Evolutionary conservation across 495 filamentous ascomycete species (phyloP), one percentile per base, ranked within the genome.

Genomic region (Lineolata rhizophorae): DNA sequence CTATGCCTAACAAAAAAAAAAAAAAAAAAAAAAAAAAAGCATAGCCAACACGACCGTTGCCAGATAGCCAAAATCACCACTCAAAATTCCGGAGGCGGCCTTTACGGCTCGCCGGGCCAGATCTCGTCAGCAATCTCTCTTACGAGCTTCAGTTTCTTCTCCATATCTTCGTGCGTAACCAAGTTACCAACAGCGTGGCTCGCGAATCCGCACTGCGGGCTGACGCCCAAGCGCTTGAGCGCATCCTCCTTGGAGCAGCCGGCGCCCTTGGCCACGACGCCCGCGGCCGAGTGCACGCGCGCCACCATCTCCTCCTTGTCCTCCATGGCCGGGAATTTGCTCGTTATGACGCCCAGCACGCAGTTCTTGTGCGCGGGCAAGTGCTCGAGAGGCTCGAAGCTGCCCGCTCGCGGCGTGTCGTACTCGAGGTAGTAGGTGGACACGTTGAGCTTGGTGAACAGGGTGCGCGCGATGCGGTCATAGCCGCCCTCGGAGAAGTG

Each of bases 371-470:
- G 51, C 50, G 61, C 60, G 25, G 70, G 70, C 27, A 76, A 54
- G 40, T 58, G 56, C 28, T 59, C 56, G 30, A 74, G 55, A n/a
- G 70, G 70, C 42, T 68, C 62, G 48, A 74, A 76, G 21, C 67
- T 65, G 22, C 70, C 70, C 1, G 68, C 69, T 4, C 70, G 65
- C 30, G 62, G 60, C 19, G 71, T 72, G 46, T 76, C 70, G 42
- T 66, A 76, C 52, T 76, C 70, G 37, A 76, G 61, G 47, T 74
- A 74, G 53, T 69, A 76, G 1, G 67, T 72, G 37, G 69, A 60
- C 16, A 73, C 69, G 38, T 74, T 60, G 30, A 74, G 58, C 21
- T 62, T 59, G 47, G 64, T 55, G 53, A 76, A 74, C 20, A 76
- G 49, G 42, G 65, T 64, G 54, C 65, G 61, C 4, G 70, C 70